Evolutionary conservation across 2,329 filamentous ascomycete species (phyloP).

Genomic region (Aspergillus uvarum): DNA sequence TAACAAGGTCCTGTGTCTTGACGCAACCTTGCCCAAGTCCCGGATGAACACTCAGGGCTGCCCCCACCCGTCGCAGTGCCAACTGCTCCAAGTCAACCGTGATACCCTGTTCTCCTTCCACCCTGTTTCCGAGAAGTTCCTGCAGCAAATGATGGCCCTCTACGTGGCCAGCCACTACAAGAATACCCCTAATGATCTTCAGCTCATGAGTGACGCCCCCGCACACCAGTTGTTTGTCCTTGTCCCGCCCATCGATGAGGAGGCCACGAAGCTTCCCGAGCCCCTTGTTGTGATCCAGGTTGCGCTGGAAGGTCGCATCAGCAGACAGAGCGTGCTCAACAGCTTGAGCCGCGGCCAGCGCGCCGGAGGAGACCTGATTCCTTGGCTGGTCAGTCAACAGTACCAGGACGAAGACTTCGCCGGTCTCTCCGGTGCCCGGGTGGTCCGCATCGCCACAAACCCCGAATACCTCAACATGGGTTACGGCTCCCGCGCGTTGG

Average conservation of each 20-base stretch:
- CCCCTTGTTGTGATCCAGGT: constrained; percentile 94
- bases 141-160: constrained; percentile 96
- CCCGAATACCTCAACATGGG: constrained; percentile 91
- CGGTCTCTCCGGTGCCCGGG: constrained; percentile 81
- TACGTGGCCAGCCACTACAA: constrained; percentile 98
- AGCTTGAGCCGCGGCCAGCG: constrained; percentile 84
- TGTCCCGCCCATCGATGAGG: constrained; percentile 78
- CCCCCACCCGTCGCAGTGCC: constrained; percentile 86
- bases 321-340: constrained; percentile 85
- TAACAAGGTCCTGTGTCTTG: constrained; percentile 88
- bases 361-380: constrained; percentile 89
- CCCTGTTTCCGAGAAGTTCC: constrained; percentile 91
- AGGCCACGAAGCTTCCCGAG: constrained; percentile 77
- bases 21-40: constrained; percentile 81
- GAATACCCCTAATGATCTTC: constrained; percentile 96
- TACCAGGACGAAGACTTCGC: constrained; percentile 98
- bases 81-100: constrained; percentile 90
- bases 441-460: constrained; percentile 94
- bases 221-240: constrained; percentile 96
- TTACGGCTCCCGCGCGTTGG: constrained; percentile 84
- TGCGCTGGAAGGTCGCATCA: constrained; percentile 91
- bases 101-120: constrained; percentile 98
- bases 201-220: constrained; percentile 96
- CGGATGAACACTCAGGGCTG: constrained; percentile 72
- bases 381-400: constrained; percentile 96